Evolutionary conservation across 805 yeast species (phyloP).

Genomic region (Spathaspora sp.): DNA sequence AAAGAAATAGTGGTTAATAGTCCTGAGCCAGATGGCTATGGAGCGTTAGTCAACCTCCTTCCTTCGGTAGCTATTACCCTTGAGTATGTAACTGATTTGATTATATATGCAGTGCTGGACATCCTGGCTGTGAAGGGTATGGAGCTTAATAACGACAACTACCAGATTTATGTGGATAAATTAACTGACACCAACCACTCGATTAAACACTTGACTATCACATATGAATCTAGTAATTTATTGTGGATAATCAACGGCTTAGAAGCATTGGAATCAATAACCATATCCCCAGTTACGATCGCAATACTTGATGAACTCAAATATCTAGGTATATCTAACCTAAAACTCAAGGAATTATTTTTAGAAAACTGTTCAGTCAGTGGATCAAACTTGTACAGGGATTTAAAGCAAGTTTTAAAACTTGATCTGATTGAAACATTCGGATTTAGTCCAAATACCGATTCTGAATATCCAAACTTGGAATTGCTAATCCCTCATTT

Average conservation of each 20-base stretch:
- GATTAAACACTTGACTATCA: not conserved
- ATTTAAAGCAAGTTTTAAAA: not conserved
- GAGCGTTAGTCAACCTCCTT: not conserved
- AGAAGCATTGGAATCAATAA: not conserved
- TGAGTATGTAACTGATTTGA: not conserved
- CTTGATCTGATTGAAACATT: not conserved
- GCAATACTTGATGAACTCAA: not conserved
- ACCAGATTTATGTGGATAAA: not conserved
- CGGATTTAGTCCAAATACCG: not conserved
- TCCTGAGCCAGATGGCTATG: not conserved
- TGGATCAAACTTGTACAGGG: not conserved
- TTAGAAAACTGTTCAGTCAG: not conserved
- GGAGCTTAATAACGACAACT: not conserved
- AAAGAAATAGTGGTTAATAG: not conserved
- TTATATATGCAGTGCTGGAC: not conserved
- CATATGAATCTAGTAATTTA: not conserved
- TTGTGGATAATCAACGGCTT: not conserved
- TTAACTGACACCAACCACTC: not conserved
- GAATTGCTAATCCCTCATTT: not conserved
- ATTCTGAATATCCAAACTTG: not conserved
- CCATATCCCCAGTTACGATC: not conserved
- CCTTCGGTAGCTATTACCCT: not conserved
- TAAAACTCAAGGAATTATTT: not conserved
- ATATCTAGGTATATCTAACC: not conserved
- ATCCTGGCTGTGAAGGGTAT: not conserved